Base-by-base conservation (phyloP, 2,329 filamentous ascomycete genomes). In the Peltaster fructicola region DNA sequence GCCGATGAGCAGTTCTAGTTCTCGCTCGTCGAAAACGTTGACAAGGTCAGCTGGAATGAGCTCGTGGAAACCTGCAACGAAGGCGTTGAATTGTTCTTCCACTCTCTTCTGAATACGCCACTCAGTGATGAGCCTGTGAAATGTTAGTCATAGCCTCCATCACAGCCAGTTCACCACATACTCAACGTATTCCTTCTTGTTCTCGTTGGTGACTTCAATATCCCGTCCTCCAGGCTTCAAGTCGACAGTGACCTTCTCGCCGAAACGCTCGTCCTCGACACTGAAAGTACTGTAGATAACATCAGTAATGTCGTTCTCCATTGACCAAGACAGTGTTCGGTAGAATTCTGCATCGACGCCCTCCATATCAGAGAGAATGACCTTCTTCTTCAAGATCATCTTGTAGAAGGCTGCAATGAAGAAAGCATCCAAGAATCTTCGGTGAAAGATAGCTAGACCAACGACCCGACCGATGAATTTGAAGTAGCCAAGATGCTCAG, bases 51-150 rank as follows among this genome's bases (percentile, higher is more conserved):
- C 73, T 3, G 88, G 88, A 31, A 98, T 95, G 17, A 98, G 68
- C 60, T 98, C 88, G 48, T 95, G 81, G 64, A 98, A 98, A 4
- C 88, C 88, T 32, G 81, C 75, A 50, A 92, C 85, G 57, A 98
- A 98, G 9, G 88, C 85, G 47, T 91, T 80, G 64, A 98, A 98
- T 51, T 98, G 88, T 52, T 95, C 85, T 37, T 90, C 79, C 27
- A 98, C 90, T 39, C 88, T 81, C 61, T 95, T 95, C 57, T 93
- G 79, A 39, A 98, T 98, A 40, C 90, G 81, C 88, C 88, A 98
- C 58, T 95, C 90, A 22, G 90, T 92, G 60, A 98, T 92, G 38
- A 98, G 65, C 40, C 68, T 73, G 30, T 2, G 23, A 15, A 13
- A 15, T 14, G 30, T 37, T 30, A 43, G 35, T 25, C 6, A 19